A percentile compares a stretch with the other conserved stretches of the same genome.
These are phyloP conservation scores for Vaccinium macrocarpon DNA, from an alignment of 148 eudicot genomes.

Conservation along the genomic window DNA sequence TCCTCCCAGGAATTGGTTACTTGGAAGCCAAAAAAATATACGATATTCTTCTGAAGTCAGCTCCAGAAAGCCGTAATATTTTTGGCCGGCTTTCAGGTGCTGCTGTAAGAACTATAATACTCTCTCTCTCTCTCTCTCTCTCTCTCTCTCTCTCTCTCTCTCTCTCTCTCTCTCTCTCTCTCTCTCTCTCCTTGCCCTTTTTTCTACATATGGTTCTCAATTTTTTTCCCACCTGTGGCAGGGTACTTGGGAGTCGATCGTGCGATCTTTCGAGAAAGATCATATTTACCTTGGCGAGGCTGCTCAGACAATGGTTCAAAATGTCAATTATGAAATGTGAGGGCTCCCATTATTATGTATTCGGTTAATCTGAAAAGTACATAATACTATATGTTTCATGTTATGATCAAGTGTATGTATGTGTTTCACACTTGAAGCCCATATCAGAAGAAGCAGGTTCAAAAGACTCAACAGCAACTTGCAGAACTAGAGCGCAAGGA, in stretches of 20 bases:
- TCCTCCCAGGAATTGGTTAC: conserved; percentile 63
- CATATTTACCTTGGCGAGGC: conserved; percentile 90
- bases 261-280: conserved; percentile 88
- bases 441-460: conserved; percentile 89
- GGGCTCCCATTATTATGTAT: conserved; percentile 15
- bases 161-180: too few relatives aligned
- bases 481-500: conserved; percentile 89
- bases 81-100: conserved; percentile 98
- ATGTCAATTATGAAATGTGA: conserved; percentile 96
- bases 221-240: conserved; percentile 24
- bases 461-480: conserved; percentile 87
- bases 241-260: conserved; percentile 94
- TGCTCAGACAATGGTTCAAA: conserved; percentile 89
- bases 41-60: conserved; percentile 66
- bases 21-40: conserved; percentile 82
- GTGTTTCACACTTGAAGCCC: conserved; percentile 54
- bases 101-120: conserved; percentile 64
- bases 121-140: background rate
- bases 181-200: background rate
- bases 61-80: conserved; percentile 87
- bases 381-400: background rate
- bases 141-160: background rate
- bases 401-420: conserved; percentile 1
- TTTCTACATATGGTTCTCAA: background rate
- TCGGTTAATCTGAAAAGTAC: background rate